Percentiles rank a stretch among this genome's conserved stretches.
These are phyloP conservation scores for Rhododendron ovatum DNA, from an alignment of 148 eudicot species.

Conservation along the genomic window DNA sequence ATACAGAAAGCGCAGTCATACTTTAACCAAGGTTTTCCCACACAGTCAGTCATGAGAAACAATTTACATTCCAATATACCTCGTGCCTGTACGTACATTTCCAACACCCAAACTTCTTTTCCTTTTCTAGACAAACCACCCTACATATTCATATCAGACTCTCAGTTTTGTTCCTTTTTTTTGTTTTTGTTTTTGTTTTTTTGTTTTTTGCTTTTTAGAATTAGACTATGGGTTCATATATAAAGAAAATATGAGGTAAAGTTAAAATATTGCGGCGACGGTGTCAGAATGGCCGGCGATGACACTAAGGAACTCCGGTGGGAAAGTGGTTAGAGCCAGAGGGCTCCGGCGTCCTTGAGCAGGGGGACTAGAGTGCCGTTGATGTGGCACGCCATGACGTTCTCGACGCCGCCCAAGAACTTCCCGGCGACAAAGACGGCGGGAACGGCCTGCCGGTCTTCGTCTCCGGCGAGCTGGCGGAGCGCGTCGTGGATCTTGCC, in stretches of 20 bases:
- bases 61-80: not conserved
- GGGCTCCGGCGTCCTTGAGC: constrained; percentile 70
- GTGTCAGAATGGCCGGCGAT: not conserved
- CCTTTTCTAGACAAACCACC: not conserved
- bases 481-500: constrained; percentile 28
- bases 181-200: too few species aligned
- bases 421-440: constrained; percentile 62
- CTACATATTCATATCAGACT: not conserved
- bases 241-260: not conserved
- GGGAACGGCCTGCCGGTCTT: constrained; percentile 26
- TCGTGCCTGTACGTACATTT: not conserved
- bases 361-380: constrained; percentile 65
- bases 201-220: too few species aligned
- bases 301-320: not conserved
- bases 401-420: constrained; percentile 58
- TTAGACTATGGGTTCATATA: not conserved
- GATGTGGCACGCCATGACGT: constrained; percentile 64
- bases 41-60: not conserved
- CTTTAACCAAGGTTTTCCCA: not conserved
- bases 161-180: not conserved
- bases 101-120: not conserved
- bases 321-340: constrained; percentile 47
- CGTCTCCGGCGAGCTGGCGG: constrained; percentile 17
- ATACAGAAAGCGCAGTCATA: not conserved
- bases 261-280: not conserved